Base-by-base conservation (phyloP, 2,329 filamentous ascomycete genomes). In the Exophiala bonariae region DNA sequence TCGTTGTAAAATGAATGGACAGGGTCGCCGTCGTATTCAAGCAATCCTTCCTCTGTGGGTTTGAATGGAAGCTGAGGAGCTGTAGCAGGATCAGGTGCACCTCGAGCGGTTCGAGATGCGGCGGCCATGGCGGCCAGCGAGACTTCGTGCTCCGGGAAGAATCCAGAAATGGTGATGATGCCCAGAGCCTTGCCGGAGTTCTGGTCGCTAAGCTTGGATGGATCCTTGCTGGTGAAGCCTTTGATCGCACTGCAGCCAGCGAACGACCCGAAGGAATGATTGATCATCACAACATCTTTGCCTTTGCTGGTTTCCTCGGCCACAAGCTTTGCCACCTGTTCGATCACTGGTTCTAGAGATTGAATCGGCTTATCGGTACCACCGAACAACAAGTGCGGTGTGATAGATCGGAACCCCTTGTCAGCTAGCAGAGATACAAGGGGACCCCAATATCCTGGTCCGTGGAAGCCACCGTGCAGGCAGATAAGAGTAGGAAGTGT, bases 1-100 rank as follows among this genome's bases (percentile, higher is more conserved):
- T 79, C 76, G 49, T 78, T 73, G 47, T 78, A 79, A 44, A 79
- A 73, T 1, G 77, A 51, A 4, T 75, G 60, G 5, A 65, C 53
- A 0, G 71, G 60, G 13, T 69, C 55, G 16, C 52, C 58, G 10
- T 64, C 58, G 3, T 79, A 44, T 1, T 67, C 66, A 1, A 69
- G 70, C 30, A 64, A 69, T 2, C 75, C 75, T 0, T 65, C 73
- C n/a, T 63, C 61, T 1, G 49, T 22, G 39, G 20, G 22, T 23
- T 17, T 36, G 10, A 14, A 8, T 17, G 19, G 23, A 14, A 57
- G 39, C 74, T 67, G 1, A 63, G 56, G 0, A 11, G 11, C 23
- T 6, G 23, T 11, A 26, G 6, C 23, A 26, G 23, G 23, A 26
- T 26, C 23, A 26, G 23, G 6, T 26, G 23, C 23, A 26, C 58